These are phyloP conservation scores for Chaetoceros muelleri DNA, from an alignment of 108 stramenopile genomes.

Conservation along the genomic window DNA sequence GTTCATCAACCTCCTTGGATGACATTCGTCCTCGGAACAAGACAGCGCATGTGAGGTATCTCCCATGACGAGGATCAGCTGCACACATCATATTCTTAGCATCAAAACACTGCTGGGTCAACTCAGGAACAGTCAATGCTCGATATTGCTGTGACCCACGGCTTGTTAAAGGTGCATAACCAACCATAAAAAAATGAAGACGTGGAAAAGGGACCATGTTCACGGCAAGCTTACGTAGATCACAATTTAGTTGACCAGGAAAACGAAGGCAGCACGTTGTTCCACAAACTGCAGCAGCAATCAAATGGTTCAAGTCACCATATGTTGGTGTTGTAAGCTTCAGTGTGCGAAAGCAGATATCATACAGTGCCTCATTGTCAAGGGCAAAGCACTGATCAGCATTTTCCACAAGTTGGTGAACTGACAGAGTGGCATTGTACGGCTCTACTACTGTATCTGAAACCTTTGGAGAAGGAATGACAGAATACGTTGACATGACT, in stretches of 20 bases:
- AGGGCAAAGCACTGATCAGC: conserved; percentile 83
- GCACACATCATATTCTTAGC: conserved; percentile 76
- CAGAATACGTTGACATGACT: conserved; percentile 73
- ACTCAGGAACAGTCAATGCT: conserved; percentile 53
- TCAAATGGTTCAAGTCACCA: conserved; percentile 68
- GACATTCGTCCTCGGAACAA: conserved; percentile 75
- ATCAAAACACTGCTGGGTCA: conserved; percentile 61
- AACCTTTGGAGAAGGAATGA: conserved; percentile 76
- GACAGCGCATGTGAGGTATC: conserved; percentile 59
- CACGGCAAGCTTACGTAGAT: conserved; percentile 62
- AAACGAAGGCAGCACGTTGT: conserved; percentile 74
- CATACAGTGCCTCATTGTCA: conserved; percentile 84
- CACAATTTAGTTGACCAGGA: conserved; percentile 70
- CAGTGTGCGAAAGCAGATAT: conserved; percentile 77
- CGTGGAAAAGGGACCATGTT: conserved; percentile 79
- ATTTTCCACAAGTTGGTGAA: conserved; percentile 85
- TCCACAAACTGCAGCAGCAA: conserved; percentile 59
- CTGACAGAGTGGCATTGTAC: conserved; percentile 80
- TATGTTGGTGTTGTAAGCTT: conserved; percentile 65
- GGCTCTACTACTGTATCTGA: conserved; percentile 79
- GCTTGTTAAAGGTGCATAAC: conserved; percentile 57
- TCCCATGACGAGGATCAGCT: conserved; percentile 62
- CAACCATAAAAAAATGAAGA: conserved; percentile 74
- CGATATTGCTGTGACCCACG: conserved; percentile 54
- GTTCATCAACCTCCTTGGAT: conserved; percentile 64